Evolutionary conservation across 2,329 filamentous ascomycete species (phyloP), one percentile per base, ranked within the genome.

Genomic region (Aphanocladium album): DNA sequence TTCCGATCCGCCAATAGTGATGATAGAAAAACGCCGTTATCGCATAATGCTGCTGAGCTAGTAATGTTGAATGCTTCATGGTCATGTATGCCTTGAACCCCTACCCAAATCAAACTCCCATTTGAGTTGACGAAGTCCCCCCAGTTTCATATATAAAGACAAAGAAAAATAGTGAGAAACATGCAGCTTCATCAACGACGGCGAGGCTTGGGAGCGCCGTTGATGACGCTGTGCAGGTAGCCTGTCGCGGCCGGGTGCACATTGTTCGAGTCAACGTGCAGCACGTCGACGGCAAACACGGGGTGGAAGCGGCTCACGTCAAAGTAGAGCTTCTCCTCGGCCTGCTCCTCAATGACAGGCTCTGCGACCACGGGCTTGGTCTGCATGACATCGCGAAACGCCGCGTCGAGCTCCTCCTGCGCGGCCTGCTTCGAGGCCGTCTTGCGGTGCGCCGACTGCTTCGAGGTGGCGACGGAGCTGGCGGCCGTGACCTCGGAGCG

Each of bases 191-290:
- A 30, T 59, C 37, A 59, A 23, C 33, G 23, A 43, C 37, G 35
- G 17, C 47, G 35, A 23, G 56, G 56, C 39, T 52, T 59, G 23
- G 46, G 58, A n/a, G 58, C 58, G n/a, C 58, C 58, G 25, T 60
- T 60, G n/a, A 60, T 43, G 25, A 60, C 17, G 14, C 23, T 19
- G 33, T 60, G 58, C 25, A 60, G 51, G 43, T 60, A 60, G 30
- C 58, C 58, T 23, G 58, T 50, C 23, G 58, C 58, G 8, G 58
- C 58, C 7, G 58, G 58, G 35, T 60, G 58, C 37, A 47, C 50
- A 25, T 47, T 55, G 17, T 49, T 21, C 17, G 51, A 55, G 5
- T 43, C 53, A 17, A 55, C 51, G 5, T 60, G 58, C 6, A 60
- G 51, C 12, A 60, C 51, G 35, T 60, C 58, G 8, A 60, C 58